These are phyloP conservation scores for Sporobolomyces phaffii DNA, from an alignment of 768 basidiomycete genomes.

Conservation along the genomic window DNA sequence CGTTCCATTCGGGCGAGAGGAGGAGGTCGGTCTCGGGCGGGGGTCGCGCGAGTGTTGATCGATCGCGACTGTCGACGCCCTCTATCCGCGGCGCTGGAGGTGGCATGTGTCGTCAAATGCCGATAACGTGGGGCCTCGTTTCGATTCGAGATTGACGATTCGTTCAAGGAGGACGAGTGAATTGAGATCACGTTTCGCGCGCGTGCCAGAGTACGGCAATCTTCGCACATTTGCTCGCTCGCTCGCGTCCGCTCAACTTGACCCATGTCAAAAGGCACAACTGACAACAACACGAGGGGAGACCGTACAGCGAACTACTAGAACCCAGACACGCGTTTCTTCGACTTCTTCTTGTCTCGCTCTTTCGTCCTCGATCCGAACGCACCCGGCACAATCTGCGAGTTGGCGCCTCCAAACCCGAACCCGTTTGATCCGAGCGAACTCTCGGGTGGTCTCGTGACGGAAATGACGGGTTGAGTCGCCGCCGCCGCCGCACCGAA, in stretches of 20 bases:
- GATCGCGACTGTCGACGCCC: not conserved
- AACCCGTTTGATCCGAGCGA: not conserved
- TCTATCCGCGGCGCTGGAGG: not conserved
- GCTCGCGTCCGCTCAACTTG: too few relatives aligned
- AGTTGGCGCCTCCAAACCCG: constrained; percentile 11
- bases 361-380: constrained; percentile 32
- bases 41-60: not conserved
- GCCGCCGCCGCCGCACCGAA: not conserved
- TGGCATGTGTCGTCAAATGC: not conserved
- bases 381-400: constrained; percentile 37
- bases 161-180: too few relatives aligned
- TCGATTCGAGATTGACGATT: too few relatives aligned
- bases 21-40: not conserved
- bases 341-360: constrained; percentile 26
- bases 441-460: constrained; percentile 1
- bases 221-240: too few relatives aligned
- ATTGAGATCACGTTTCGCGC: too few relatives aligned
- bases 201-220: too few relatives aligned
- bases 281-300: too few relatives aligned
- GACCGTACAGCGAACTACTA: too few relatives aligned
- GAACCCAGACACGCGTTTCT: constrained; percentile 41
- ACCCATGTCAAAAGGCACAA: too few relatives aligned
- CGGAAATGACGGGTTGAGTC: constrained; percentile 22
- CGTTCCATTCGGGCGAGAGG: not conserved
- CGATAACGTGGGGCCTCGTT: too few relatives aligned